Base-by-base conservation (phyloP, 108 stramenopile species). In the Fistulifera solaris region DNA sequence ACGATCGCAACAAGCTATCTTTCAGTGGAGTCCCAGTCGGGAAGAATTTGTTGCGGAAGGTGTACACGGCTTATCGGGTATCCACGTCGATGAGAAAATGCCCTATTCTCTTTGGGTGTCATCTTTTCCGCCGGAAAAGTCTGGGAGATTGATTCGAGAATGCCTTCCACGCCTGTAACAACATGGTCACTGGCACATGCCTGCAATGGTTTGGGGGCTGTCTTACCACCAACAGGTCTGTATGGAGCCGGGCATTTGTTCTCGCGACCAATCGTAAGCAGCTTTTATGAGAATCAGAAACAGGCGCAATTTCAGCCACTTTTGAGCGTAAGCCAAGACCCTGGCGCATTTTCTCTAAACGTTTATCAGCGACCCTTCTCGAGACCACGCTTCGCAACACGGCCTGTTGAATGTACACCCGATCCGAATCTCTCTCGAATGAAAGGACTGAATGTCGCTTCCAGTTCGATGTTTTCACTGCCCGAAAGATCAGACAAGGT, bases 11-110 rank as follows among this genome's bases (percentile, higher is more conserved):
- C 57, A 75, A 15, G 80, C 71, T 38, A 48, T 49, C 18, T 75
- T 75, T 62, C 72, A 74, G 42, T 90, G 83, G 83, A 86, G 82
- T 66, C 88, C 88, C 26, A 82, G 81, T 73, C 72, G 75, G 13
- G 70, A 77, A 58, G 78, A 83, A 44, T 72, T 68, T 54, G 35
- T 67, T 2, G 52, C 70, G 1, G 88, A 86, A 41, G 82, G 84
- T 14, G 40, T 80, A n/a, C 80, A 82, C 62, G 81, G 82, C 10
- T 77, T 90, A 14, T 71, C 53, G 56, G 66, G 68, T 16, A 68
- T 90, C 39, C 57, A 56, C 24, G 54, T 71, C 16, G 80, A 90
- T 59, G 59, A 61, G 54, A 27, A 48, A 1, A 56, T 47, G 19
- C 56, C 68, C 1, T 66, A 75, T 59, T 48, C 58, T 16, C 62